Evolutionary conservation across 805 yeast genomes (phyloP).

Genomic region (Priceomyces castillae): DNA sequence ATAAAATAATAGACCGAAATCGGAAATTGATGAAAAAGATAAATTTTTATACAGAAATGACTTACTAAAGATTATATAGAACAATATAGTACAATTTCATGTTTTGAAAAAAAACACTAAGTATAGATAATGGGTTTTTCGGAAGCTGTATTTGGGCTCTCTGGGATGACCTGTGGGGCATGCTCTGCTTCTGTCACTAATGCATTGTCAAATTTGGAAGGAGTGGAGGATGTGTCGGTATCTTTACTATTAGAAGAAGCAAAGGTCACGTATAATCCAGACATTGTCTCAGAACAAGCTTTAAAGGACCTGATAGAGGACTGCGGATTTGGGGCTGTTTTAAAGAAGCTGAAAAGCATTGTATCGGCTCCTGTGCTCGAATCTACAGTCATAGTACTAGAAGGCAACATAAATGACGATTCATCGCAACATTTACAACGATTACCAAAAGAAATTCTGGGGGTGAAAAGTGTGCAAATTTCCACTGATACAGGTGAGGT

Average conservation of each 20-base stretch:
- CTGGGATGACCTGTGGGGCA: conserved; percentile 44
- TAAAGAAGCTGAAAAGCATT: not conserved
- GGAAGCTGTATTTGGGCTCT: conserved; percentile 19
- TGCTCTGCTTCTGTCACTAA: conserved; percentile 41
- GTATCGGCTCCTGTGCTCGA: not conserved
- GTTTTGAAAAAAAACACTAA: too few relatives aligned
- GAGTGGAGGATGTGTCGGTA: conserved; percentile 27
- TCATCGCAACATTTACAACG: not conserved
- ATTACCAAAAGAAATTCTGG: conserved; percentile 42
- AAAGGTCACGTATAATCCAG: conserved; percentile 19
- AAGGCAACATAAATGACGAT: not conserved
- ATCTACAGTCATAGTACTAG: not conserved
- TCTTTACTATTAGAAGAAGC: conserved; percentile 40
- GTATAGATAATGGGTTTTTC: not conserved
- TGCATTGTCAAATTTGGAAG: conserved; percentile 23
- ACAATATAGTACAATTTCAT: too few relatives aligned
- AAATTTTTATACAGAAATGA: conserved; percentile 4
- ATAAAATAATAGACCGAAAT: conserved; percentile 3
- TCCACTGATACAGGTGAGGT: conserved; percentile 77
- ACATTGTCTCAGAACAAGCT: conserved; percentile 10
- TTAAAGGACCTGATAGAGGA: conserved; percentile 26
- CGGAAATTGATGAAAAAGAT: conserved; percentile 14
- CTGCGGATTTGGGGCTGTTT: conserved; percentile 23
- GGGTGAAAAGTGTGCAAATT: conserved; percentile 52
- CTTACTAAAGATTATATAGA: too few relatives aligned